Percentiles rank a stretch among this genome's conserved stretches.
These are phyloP conservation scores for Cokeromyces recurvatus DNA, from an alignment of 371 early-diverging fungal species.

Conservation along the genomic window DNA sequence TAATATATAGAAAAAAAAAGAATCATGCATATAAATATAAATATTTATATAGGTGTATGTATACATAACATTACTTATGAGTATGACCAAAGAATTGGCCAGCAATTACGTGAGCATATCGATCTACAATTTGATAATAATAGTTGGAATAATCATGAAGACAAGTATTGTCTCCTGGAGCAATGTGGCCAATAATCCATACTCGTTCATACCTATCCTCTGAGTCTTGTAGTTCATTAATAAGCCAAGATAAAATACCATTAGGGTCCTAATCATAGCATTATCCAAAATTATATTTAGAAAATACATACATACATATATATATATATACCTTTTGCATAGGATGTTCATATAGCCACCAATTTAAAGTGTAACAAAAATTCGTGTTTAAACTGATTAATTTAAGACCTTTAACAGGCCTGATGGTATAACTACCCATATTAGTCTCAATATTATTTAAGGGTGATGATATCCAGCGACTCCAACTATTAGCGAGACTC, in stretches of 20 bases:
- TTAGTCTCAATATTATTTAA: conserved; percentile 26
- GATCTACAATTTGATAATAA: conserved; percentile 54
- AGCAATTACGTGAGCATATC: conserved; percentile 57
- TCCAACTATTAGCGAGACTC: conserved; percentile 45
- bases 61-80: conserved; percentile 30
- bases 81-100: conserved; percentile 63
- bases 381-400: conserved; percentile 61
- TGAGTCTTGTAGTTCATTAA: conserved; percentile 46
- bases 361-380: conserved; percentile 57
- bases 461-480: conserved; percentile 39
- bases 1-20: no score
- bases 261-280: conserved; percentile 38
- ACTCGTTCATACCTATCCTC: conserved; percentile 50
- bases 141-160: conserved; percentile 56
- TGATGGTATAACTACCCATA: conserved; percentile 44
- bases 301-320: no score
- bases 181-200: conserved; percentile 59
- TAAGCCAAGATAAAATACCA: conserved; percentile 48
- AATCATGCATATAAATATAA: no score
- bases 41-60: background rate
- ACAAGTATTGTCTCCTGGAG: conserved; percentile 50
- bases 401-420: conserved; percentile 43
- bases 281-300: no score
- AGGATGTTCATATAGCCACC: conserved; percentile 44
- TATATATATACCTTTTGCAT: conserved; percentile 20